These are phyloP conservation scores for Fusarium sp. DNA, from an alignment of 2,329 filamentous ascomycete species.

Conservation along the genomic window DNA sequence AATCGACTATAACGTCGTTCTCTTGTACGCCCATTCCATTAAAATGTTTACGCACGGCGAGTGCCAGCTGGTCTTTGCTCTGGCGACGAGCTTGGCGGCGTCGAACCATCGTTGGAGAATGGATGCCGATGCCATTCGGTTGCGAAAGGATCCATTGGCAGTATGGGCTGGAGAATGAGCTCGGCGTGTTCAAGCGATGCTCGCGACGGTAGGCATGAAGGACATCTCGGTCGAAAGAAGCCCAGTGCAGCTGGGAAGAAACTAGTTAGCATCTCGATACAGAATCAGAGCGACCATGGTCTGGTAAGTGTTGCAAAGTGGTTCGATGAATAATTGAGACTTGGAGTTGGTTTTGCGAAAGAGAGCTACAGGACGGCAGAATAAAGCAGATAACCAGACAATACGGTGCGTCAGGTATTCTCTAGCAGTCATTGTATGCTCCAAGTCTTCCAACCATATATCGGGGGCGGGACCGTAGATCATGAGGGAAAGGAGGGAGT, in stretches of 20 bases:
- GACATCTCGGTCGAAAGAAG: conserved; percentile 70
- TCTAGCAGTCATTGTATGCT: not conserved
- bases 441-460: not conserved
- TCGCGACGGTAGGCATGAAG: conserved; percentile 80
- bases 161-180: conserved; percentile 73
- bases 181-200: conserved; percentile 75
- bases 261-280: conserved; percentile 14
- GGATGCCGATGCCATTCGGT: conserved; percentile 71
- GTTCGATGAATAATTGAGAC: not conserved
- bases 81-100: conserved; percentile 71
- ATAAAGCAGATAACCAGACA: not conserved
- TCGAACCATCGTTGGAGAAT: conserved; percentile 80
- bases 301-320: not conserved
- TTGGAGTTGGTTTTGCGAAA: not conserved
- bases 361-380: not conserved
- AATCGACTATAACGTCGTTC: conserved; percentile 83
- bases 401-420: not conserved
- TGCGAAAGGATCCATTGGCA: conserved; percentile 69
- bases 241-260: conserved; percentile 67
- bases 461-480: not conserved
- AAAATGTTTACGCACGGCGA: conserved; percentile 82
- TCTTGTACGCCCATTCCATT: conserved; percentile 82
- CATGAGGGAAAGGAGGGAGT: conserved; percentile 16
- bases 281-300: not conserved
- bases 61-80: conserved; percentile 76